phyloP scores from a whole-genome alignment of 495 filamentous ascomycete species.

The Umbilicaria muhlenbergii region DNA sequence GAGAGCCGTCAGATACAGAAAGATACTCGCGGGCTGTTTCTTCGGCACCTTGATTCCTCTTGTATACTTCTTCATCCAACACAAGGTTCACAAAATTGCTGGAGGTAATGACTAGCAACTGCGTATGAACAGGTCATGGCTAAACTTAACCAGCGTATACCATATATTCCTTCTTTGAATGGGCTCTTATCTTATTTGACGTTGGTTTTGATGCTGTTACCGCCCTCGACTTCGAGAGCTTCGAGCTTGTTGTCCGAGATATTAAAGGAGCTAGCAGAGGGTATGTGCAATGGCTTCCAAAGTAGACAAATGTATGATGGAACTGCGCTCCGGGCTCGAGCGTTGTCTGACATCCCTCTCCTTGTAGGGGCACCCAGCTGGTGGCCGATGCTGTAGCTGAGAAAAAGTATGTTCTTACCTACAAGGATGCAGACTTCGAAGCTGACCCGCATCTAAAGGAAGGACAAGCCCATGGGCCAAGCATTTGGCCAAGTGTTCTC shows the following conservation, averaged over 20 bases:
- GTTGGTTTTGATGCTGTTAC: conserved; percentile 95
- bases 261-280: conserved; percentile 85
- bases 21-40: conserved; percentile 68
- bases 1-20: conserved; percentile 74
- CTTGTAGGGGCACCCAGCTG: conserved; percentile 34
- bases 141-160: conserved; percentile 59
- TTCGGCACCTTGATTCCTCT: conserved; percentile 82
- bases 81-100: conserved; percentile 88
- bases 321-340: conserved; percentile 19
- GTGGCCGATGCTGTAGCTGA: conserved; percentile 65
- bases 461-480: conserved; percentile 55
- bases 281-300: conserved; percentile 98
- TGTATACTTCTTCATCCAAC: conserved; percentile 96
- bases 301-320: conserved; percentile 50
- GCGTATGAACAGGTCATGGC: background rate
- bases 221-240: conserved; percentile 78
- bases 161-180: conserved; percentile 97
- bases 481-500: conserved; percentile 60
- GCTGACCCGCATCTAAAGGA: conserved; percentile 34
- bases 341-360: conserved; percentile 12
- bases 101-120: conserved; percentile 45
- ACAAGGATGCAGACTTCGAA: conserved; percentile 1
- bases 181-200: conserved; percentile 87
- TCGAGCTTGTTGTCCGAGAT: conserved; percentile 83
- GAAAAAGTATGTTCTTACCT: conserved; percentile 56